Evolutionary conservation across 2,329 filamentous ascomycete species (phyloP), one percentile per base, ranked within the genome.

Genomic region (Aureobasidium sp.): DNA sequence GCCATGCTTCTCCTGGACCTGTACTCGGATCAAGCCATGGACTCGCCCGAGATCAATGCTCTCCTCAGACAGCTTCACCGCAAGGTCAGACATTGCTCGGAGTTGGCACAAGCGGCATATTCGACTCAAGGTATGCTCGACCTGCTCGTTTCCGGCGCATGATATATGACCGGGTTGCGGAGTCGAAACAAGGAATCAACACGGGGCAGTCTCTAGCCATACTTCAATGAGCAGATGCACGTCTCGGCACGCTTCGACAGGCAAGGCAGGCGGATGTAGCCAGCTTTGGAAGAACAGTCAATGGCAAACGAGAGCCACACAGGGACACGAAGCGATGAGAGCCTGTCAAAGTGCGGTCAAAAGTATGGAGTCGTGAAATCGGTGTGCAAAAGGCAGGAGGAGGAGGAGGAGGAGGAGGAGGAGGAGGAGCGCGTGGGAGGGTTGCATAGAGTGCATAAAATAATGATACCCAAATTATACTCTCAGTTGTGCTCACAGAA

Each of bases 121-220:
- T 83, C 86, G 70, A 90, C 88, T 10, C 80, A 80, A 60, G 93
- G 91, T 2, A 96, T 97, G 90, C 71, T 97, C 59, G 88, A 91
- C 62, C 85, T 87, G 73, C 70, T 87, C 58, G 80, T 86, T 62
- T 75, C 78, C 49, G 76, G 73, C 24, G 52, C 55, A 32, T 58
- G 59, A 55, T 2, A 4, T 14, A 45, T 12, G 11, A 16, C 10
- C 10, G 14, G n/a, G 27, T 4, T 3, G 6, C 3, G 12, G 27
- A 45, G 5, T 16, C 12, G 29, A 45, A 17, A 34, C 27, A 14
- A 21, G 22, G 7, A 30, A 6, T 12, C 6, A 22, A 27, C 12
- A 2, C 16, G 32, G 40, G 22, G 27, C 39, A 42, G n/a, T 12
- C 25, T 44, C 27, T 30, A 22, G 12, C 3, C 22, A 32, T 30